Evolutionary conservation across 2,329 filamentous ascomycete species (phyloP), one percentile per base, ranked within the genome.

Genomic region (Penicillium occitanis): DNA sequence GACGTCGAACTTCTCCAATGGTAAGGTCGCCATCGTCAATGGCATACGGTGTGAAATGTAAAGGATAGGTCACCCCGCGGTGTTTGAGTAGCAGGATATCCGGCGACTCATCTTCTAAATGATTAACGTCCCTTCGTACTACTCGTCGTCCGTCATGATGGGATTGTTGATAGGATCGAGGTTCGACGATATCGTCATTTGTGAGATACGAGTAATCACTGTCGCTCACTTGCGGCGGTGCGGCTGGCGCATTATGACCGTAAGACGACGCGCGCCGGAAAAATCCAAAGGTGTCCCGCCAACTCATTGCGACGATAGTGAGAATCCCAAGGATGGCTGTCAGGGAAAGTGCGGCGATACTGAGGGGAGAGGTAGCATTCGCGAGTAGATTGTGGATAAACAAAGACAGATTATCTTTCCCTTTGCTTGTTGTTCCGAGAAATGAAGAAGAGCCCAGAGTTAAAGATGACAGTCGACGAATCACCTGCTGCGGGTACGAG

Each of bases 41-140:
- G 8, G 81, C 77, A 69, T 80, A 84, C 25, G 81, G 75, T 4
- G 76, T 77, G 70, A 83, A 83, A 59, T 78, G 76, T 40, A 83
- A 72, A 13, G 77, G 75, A 69, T 82, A 80, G 33, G 75, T 76
- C 42, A 74, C 75, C 61, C 75, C 75, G 62, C 77, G 79, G 69
- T 82, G 79, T 64, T 76, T 78, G 46, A 83, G 74, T 35, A 78
- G 71, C 53, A 83, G 74, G 42, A 79, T 75, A 71, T 83, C 81
- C 0, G 81, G 81, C 30, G 17, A 67, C 68, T 1, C 66, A 69
- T 60, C 57, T 33, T 33, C 57, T 46, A 40, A 11, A 46, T 33
- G 37, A 60, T 46, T 60, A 2, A n/a, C 14, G 7, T 46, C 37
- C 7, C 22, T 37, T 22, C 48, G 61, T 44, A 25, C 10, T 28